phyloP scores from a whole-genome alignment of 176 grass and related monocot species.

The Pontederia paniculata region DNA sequence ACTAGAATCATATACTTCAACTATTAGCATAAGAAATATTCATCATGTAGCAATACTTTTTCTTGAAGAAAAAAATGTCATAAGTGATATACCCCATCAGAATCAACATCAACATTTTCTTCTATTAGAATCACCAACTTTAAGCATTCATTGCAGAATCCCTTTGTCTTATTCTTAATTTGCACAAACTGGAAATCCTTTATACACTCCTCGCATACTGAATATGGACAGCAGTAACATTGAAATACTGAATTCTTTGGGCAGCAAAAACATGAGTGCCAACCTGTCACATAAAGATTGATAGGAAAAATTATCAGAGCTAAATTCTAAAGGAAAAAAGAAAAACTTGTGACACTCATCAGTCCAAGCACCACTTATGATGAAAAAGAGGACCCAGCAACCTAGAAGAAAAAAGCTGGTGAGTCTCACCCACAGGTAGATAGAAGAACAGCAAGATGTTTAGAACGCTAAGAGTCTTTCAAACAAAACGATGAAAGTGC shows the following conservation, averaged over 20 bases:
- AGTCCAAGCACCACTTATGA: neutral
- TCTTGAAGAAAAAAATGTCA: neutral
- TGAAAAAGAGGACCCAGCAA: no score
- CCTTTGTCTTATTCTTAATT: constrained; percentile 39
- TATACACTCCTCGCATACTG: constrained; percentile 47
- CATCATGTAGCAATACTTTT: no score
- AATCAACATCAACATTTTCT: constrained; percentile 21
- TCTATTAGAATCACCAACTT: constrained; percentile 24
- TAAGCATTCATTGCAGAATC: constrained; percentile 65
- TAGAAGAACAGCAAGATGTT: no score
- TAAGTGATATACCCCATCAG: constrained; percentile 18
- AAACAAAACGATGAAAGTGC: no score
- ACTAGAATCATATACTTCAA: no score
- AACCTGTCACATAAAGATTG: constrained; percentile 33
- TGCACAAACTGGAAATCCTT: constrained; percentile 45
- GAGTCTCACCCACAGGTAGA: no score
- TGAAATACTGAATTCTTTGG: constrained; percentile 33
- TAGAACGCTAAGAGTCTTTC: no score
- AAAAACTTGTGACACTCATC: neutral
- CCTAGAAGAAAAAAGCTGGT: no score
- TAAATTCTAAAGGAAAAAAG: constrained; percentile 7
- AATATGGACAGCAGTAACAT: constrained; percentile 69
- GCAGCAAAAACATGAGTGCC: constrained; percentile 59
- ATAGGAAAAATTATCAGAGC: constrained; percentile 12
- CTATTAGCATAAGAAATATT: no score